These are phyloP conservation scores for Monilinia laxa DNA, from an alignment of 2,329 filamentous ascomycete species.

Conservation along the genomic window DNA sequence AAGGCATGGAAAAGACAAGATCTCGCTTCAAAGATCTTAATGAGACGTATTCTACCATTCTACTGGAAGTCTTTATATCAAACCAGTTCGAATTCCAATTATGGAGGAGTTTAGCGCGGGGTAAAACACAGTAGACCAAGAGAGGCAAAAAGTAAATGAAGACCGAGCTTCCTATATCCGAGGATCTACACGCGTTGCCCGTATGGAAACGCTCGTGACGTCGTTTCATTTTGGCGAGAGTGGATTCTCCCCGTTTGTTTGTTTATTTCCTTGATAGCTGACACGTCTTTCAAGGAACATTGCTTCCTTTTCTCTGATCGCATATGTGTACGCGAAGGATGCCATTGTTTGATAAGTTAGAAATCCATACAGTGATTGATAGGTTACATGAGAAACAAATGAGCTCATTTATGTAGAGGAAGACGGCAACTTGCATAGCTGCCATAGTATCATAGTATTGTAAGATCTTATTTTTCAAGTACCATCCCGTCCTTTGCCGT, in stretches of 20 bases:
- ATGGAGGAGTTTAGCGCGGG: slow-evolving; percentile 2
- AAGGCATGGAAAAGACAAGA: background rate
- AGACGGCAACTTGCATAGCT: slow-evolving; percentile 16
- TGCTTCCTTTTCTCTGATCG: background rate
- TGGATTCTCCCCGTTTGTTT: slow-evolving; percentile 8
- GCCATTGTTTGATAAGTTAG: background rate
- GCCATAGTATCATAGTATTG: background rate
- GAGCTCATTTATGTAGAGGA: background rate
- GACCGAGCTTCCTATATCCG: background rate
- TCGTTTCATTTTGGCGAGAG: slow-evolving; percentile 19
- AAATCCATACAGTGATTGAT: background rate
- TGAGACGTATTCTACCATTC: background rate
- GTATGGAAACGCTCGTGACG: slow-evolving; percentile 12
- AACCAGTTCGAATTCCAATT: background rate
- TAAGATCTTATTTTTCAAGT: background rate
- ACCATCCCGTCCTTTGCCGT: slow-evolving; percentile 7
- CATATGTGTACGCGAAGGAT: background rate
- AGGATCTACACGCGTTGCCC: background rate
- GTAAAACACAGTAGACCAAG: background rate
- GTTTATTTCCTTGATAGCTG: slow-evolving; percentile 5
- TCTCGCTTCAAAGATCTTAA: background rate
- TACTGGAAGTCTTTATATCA: no score
- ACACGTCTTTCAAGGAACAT: background rate
- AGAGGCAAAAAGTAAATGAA: background rate
- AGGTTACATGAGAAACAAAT: background rate